Evolutionary conservation across 495 filamentous ascomycete species (phyloP).

Genomic region (Apiosordaria backusii): DNA sequence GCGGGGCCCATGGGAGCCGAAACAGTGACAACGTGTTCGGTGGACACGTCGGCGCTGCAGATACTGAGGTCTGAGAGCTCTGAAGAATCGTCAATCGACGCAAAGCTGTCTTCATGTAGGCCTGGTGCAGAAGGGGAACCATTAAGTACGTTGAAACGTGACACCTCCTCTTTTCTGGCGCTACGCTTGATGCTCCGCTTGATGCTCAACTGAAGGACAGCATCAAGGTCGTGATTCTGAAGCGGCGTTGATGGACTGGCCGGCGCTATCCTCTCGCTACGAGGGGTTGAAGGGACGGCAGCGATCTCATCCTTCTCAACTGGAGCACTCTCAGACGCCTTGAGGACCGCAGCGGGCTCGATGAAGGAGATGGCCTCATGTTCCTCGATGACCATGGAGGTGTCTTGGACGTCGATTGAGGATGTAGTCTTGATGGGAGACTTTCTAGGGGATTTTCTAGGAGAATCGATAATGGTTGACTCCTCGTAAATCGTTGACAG

Average conservation of each 20-base stretch:
- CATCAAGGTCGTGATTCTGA: slow-evolving; percentile 4
- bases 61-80: neutral
- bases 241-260: neutral
- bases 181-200: neutral
- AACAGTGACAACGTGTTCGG: slow-evolving; percentile 19
- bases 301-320: neutral
- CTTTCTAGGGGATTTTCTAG: neutral
- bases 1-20: slow-evolving; percentile 15
- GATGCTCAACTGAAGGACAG: slow-evolving; percentile 2
- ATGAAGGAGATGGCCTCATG: neutral
- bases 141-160: neutral
- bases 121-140: neutral
- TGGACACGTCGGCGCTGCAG: neutral
- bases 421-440: neutral
- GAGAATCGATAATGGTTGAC: slow-evolving; percentile 11
- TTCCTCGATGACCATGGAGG: neutral
- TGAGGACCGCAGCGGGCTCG: neutral
- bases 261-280: neutral
- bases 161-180: slow-evolving; percentile 1
- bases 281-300: neutral
- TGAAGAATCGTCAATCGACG: neutral
- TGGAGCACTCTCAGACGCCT: neutral
- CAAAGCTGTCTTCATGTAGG: neutral
- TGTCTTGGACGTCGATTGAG: neutral
- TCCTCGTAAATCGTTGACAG: slow-evolving; percentile 34